Evolutionary conservation across 768 basidiomycete species (phyloP).

Genomic region (Bullera alba): DNA sequence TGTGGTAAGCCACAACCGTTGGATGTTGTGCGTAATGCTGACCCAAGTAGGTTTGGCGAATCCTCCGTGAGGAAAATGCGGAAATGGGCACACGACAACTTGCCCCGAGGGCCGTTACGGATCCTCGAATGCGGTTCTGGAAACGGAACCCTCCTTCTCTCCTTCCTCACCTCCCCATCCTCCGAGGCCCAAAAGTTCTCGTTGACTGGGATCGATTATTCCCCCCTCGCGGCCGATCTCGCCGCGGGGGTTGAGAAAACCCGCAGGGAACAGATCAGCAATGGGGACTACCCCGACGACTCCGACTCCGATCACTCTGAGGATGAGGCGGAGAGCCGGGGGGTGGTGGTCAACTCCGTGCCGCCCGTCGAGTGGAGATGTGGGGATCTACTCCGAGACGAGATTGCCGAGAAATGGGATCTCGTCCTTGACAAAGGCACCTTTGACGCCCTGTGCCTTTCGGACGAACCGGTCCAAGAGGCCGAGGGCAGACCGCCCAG

Average conservation of each 20-base stretch:
- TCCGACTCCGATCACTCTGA: slow-evolving; percentile 28
- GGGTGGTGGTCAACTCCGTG: slow-evolving; percentile 23
- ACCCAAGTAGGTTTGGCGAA: slow-evolving; percentile 44
- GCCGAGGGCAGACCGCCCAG: slow-evolving; percentile 30
- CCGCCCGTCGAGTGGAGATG: slow-evolving; percentile 28
- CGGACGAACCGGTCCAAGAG: slow-evolving; percentile 26
- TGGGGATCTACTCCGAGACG: slow-evolving; percentile 36
- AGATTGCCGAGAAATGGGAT: slow-evolving; percentile 44
- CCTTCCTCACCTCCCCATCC: slow-evolving; percentile 26
- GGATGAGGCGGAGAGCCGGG: slow-evolving; percentile 30
- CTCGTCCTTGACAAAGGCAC: slow-evolving; percentile 49
- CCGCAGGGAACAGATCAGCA: slow-evolving; percentile 10
- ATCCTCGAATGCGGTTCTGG: slow-evolving; percentile 48
- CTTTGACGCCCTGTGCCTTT: slow-evolving; percentile 48
- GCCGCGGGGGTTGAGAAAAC: slow-evolving; percentile 31
- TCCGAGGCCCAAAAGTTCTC: slow-evolving; percentile 26
- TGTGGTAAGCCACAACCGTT: slow-evolving; percentile 42
- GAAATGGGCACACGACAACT: slow-evolving; percentile 46
- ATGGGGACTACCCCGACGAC: slow-evolving; percentile 24
- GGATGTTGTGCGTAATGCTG: background rate
- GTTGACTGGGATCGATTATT: slow-evolving; percentile 49
- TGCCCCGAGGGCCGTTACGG: slow-evolving; percentile 31
- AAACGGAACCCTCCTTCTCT: slow-evolving; percentile 47
- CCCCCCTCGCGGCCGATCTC: slow-evolving; percentile 41
- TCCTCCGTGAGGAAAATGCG: slow-evolving; percentile 48